Percentiles rank a stretch among this genome's conserved stretches.
phyloP scores from a whole-genome alignment of 192 early-diverging fungal species.

The Coemansia sp. region DNA sequence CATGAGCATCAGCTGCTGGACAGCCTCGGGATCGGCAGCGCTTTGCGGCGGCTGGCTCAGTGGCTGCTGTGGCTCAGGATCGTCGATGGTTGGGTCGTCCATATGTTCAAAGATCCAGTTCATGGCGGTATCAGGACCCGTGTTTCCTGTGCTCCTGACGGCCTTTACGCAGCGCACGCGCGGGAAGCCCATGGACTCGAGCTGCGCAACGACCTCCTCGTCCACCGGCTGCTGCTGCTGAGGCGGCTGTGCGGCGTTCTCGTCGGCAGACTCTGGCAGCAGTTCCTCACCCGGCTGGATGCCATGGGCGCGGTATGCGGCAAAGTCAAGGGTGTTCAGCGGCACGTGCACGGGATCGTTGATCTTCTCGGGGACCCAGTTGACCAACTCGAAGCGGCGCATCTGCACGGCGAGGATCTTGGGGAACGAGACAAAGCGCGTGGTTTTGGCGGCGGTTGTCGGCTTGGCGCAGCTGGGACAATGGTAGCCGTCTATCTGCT shows the following conservation, averaged over 20 bases:
- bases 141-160: constrained; percentile 74
- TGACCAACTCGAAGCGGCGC: constrained; percentile 72
- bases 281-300: constrained; percentile 66
- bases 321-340: constrained; percentile 60
- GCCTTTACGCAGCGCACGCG: constrained; percentile 83
- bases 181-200: constrained; percentile 92
- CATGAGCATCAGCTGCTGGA: constrained; percentile 83
- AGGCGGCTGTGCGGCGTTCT: constrained; percentile 8
- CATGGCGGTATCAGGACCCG: constrained; percentile 82
- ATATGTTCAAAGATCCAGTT: constrained; percentile 96
- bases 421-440: constrained; percentile 73
- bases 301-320: constrained; percentile 68
- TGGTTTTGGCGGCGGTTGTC: constrained; percentile 63
- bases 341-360: constrained; percentile 63
- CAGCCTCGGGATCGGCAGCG: constrained; percentile 55
- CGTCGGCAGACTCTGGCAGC: constrained; percentile 69
- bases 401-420: constrained; percentile 70
- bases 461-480: constrained; percentile 64
- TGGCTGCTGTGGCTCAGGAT: constrained; percentile 19
- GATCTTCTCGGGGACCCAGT: constrained; percentile 75
- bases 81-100: constrained; percentile 85
- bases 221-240: constrained; percentile 58
- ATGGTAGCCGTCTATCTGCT: constrained; percentile 60
- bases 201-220: constrained; percentile 67
- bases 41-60: constrained; percentile 2